Percentiles rank a stretch among this genome's conserved stretches.
phyloP scores from a whole-genome alignment of 768 basidiomycete species.

The Wakefieldia striispora region DNA sequence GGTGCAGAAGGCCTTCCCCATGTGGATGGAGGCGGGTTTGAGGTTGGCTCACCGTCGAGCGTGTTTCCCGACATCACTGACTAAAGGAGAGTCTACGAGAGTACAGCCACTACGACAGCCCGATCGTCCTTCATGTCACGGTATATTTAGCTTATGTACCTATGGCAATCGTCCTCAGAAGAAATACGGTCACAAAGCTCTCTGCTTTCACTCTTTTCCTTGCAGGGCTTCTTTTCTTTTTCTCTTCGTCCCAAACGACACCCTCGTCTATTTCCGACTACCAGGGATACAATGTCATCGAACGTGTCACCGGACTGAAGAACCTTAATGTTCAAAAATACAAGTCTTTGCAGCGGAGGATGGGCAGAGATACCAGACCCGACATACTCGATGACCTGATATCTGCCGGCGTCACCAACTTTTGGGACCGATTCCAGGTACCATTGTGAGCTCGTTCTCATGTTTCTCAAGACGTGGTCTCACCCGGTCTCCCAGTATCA shows the following conservation, averaged over 20 bases:
- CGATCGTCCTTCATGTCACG: too few relatives aligned
- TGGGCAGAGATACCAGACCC: slow-evolving; percentile 80
- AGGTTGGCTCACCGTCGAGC: slow-evolving; percentile 43
- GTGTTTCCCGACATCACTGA: slow-evolving; percentile 41
- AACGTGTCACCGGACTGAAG: slow-evolving; percentile 61
- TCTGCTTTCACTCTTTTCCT: slow-evolving; percentile 22
- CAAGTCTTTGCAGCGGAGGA: slow-evolving; percentile 82
- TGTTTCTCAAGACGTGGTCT: not conserved
- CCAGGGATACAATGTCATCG: slow-evolving; percentile 58
- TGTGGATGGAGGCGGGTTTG: slow-evolving; percentile 46
- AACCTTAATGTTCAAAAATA: slow-evolving; percentile 86
- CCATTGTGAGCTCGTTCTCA: slow-evolving; percentile 65
- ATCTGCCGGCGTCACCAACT: slow-evolving; percentile 75
- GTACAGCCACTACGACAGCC: too few relatives aligned
- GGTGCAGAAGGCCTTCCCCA: slow-evolving; percentile 44
- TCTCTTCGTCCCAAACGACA: slow-evolving; percentile 13
- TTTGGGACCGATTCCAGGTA: slow-evolving; percentile 89
- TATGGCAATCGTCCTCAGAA: slow-evolving; percentile 33
- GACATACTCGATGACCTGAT: slow-evolving; percentile 81
- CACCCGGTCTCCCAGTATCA: slow-evolving; percentile 51
- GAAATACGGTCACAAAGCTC: slow-evolving; percentile 25
- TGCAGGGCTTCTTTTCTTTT: slow-evolving; percentile 17
- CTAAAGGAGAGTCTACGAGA: too few relatives aligned
- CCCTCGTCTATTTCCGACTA: slow-evolving; percentile 40
- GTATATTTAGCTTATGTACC: too few relatives aligned